A percentile compares a stretch with the other conserved stretches of the same genome.
Evolutionary conservation across 148 eudicot species (phyloP).

Genomic region (Cornus kousa): DNA sequence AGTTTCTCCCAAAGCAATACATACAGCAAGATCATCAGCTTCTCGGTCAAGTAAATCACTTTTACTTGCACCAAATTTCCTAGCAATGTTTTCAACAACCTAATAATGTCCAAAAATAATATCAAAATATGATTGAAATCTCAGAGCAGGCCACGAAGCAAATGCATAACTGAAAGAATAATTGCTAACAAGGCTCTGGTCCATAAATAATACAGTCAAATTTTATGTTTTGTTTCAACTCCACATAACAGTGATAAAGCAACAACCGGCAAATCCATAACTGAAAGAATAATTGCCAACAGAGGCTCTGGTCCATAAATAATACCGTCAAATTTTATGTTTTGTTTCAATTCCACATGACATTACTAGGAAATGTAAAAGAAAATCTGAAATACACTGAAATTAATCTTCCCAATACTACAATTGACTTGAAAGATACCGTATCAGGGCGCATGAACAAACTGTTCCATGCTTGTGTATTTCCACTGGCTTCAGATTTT

Average conservation of each 20-base stretch:
- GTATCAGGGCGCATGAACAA: conserved; percentile 92
- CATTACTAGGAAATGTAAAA: not conserved
- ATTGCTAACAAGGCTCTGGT: not conserved
- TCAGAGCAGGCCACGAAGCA: not conserved
- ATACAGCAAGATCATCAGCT: conserved; percentile 86
- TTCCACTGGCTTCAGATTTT: conserved; percentile 81
- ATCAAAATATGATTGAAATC: not conserved
- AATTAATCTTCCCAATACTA: not conserved
- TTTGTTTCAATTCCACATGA: not conserved
- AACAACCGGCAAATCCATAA: too few species aligned
- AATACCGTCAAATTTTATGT: too few species aligned
- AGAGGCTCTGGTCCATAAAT: not conserved
- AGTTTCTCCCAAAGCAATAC: conserved; percentile 89
- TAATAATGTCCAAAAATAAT: conserved; percentile 25
- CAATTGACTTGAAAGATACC: conserved; percentile 39
- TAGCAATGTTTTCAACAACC: conserved; percentile 87
- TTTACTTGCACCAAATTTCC: conserved; percentile 82
- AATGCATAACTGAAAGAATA: not conserved
- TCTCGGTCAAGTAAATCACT: conserved; percentile 80
- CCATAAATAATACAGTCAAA: not conserved
- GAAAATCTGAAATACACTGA: not conserved
- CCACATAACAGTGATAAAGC: not conserved
- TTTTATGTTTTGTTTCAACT: not conserved
- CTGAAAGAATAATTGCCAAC: not conserved
- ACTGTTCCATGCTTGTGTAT: conserved; percentile 88